A percentile compares a stretch with the other conserved stretches of the same genome.
Evolutionary conservation across 345 rosid genomes (phyloP).

Genomic region (Corymbia maculata): DNA sequence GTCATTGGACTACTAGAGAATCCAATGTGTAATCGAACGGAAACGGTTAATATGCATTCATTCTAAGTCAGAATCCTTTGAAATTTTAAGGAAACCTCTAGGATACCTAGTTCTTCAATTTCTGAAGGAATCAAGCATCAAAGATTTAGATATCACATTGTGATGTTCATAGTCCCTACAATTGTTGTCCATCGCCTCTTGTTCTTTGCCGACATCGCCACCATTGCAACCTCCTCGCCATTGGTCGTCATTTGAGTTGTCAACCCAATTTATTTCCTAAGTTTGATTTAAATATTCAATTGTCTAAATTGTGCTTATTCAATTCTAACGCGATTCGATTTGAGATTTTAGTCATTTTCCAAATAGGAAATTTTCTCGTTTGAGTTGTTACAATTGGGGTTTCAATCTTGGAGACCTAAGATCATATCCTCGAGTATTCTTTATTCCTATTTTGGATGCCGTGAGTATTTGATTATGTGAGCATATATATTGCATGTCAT

Average conservation of each 20-base stretch:
- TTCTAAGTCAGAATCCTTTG: background rate
- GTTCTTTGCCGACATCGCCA: background rate
- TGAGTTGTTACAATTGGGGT: background rate
- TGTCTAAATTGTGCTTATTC: background rate
- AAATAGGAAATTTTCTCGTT: background rate
- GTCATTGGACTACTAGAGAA: background rate
- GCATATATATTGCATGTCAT: background rate
- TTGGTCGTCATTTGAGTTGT: background rate
- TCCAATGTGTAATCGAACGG: accelerated
- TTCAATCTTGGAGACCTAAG: background rate
- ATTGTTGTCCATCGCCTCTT: background rate
- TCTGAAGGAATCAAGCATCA: background rate
- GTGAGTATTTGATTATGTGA: background rate
- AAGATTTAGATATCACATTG: background rate
- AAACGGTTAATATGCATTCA: background rate
- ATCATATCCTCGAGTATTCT: background rate
- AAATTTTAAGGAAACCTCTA: background rate
- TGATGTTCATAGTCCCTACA: background rate
- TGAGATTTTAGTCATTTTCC: background rate
- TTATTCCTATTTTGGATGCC: background rate
- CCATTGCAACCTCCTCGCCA: background rate
- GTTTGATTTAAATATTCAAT: background rate
- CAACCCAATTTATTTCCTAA: background rate
- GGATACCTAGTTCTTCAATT: background rate
- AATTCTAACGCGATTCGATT: background rate